Conservation (phyloP, 345 rosid species). For the Raphanus sativus region DNA sequence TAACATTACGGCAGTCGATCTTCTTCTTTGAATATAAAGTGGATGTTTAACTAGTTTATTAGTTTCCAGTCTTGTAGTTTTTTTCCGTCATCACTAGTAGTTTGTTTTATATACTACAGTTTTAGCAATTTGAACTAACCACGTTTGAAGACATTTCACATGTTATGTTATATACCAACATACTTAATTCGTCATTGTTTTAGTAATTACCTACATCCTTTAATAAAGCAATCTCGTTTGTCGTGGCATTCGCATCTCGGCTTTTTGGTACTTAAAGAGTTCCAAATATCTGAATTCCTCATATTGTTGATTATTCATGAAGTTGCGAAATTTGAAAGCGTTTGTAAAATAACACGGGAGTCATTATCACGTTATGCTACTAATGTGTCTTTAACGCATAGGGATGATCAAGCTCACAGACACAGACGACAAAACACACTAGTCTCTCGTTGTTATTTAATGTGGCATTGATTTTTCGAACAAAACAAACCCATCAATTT, state of each 20-base stretch:
- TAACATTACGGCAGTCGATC: not conserved
- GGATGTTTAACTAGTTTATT: not conserved
- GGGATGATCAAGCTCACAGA: slow-evolving; percentile 26
- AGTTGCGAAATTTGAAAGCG: not conserved
- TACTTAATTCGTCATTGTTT: not conserved
- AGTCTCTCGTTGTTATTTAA: slow-evolving; percentile 26
- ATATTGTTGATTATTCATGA: slow-evolving; percentile 1
- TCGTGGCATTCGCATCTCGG: not conserved
- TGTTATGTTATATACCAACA: not conserved
- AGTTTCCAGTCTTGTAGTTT: not conserved
- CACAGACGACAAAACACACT: slow-evolving; percentile 19
- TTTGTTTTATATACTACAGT: not conserved
- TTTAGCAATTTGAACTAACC: not conserved
- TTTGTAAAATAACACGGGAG: not conserved
- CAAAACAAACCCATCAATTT: slow-evolving; percentile 23
- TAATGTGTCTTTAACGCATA: not conserved
- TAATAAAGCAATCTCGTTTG: not conserved
- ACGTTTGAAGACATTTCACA: slow-evolving; percentile 8
- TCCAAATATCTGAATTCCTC: slow-evolving; percentile 8
- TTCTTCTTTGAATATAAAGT: not conserved
- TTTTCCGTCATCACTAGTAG: not conserved
- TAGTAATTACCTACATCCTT: not conserved
- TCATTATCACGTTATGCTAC: slow-evolving; percentile 19
- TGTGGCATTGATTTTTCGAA: slow-evolving; percentile 26
- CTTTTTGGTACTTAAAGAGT: slow-evolving; percentile 20